Evolutionary conservation across 257 asterid genomes (phyloP).

Genomic region (Parsonsia alboflavescens): DNA sequence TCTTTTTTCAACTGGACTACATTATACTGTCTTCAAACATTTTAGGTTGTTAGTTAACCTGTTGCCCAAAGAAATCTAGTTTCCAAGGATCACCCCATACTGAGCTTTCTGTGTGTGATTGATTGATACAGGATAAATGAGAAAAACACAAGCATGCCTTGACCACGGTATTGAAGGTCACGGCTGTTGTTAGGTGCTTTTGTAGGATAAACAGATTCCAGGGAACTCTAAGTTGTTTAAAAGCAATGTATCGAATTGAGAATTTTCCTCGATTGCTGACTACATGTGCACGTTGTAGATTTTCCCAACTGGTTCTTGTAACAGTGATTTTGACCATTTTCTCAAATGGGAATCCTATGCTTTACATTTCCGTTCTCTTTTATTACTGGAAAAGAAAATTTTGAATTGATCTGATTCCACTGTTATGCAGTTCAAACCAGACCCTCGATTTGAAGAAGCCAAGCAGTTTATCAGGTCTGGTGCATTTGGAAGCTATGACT

Average conservation of each 20-base stretch:
- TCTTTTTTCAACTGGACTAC: neutral
- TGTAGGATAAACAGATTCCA: neutral
- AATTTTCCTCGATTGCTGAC: neutral
- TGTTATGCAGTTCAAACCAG: conserved; percentile 75
- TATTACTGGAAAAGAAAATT: neutral
- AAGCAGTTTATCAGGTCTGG: conserved; percentile 83
- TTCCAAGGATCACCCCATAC: neutral
- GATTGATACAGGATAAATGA: neutral
- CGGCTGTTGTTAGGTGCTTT: neutral
- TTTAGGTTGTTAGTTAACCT: neutral
- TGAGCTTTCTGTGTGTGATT: neutral
- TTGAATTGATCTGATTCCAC: conserved; percentile 2
- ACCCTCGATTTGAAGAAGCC: conserved; percentile 95
- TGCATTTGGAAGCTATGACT: conserved; percentile 93
- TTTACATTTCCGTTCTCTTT: neutral
- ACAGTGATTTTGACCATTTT: neutral
- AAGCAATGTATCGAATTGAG: neutral
- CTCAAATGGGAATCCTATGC: neutral
- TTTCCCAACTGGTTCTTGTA: neutral
- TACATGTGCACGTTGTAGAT: neutral
- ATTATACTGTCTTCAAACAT: neutral
- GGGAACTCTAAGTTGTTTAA: neutral
- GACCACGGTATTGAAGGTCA: neutral
- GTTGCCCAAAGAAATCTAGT: neutral
- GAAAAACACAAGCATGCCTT: neutral